These are phyloP conservation scores for Colletotrichum simmondsii DNA, from an alignment of 2,329 filamentous ascomycete species.

Conservation along the genomic window DNA sequence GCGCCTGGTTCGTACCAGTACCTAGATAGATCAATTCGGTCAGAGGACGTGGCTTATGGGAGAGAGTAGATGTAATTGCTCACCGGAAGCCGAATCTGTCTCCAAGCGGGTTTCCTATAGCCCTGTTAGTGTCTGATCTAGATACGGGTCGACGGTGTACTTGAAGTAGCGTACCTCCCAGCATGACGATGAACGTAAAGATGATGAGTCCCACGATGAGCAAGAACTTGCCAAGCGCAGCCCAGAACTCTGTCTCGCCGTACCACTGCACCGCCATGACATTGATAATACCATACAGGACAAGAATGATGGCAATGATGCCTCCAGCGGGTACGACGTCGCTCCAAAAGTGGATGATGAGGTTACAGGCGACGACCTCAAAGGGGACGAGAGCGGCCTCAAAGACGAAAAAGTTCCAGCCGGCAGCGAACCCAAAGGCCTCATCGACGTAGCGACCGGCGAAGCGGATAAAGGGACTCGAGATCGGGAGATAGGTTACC, in stretches of 20 bases:
- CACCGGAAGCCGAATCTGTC: slow-evolving; percentile 75
- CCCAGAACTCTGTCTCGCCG: slow-evolving; percentile 82
- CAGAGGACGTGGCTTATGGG: neutral
- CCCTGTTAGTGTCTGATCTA: neutral
- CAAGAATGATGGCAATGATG: slow-evolving; percentile 66
- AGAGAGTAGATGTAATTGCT: neutral
- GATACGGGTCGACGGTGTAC: neutral
- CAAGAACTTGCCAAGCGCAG: slow-evolving; percentile 77
- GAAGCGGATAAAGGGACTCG: slow-evolving; percentile 82
- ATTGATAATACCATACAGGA: slow-evolving; percentile 69
- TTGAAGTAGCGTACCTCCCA: slow-evolving; percentile 64
- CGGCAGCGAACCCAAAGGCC: slow-evolving; percentile 77
- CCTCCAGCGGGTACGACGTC: slow-evolving; percentile 68
- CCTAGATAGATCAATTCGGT: slow-evolving; percentile 38
- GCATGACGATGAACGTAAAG: slow-evolving; percentile 85
- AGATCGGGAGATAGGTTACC: slow-evolving; percentile 81
- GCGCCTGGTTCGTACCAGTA: slow-evolving; percentile 76
- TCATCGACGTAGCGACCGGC: slow-evolving; percentile 81
- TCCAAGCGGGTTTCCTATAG: slow-evolving; percentile 70
- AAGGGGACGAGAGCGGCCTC: slow-evolving; percentile 76
- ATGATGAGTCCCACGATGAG: slow-evolving; percentile 77
- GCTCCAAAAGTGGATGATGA: slow-evolving; percentile 73
- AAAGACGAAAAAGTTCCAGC: slow-evolving; percentile 81
- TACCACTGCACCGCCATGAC: slow-evolving; percentile 79
- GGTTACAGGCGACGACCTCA: slow-evolving; percentile 73